phyloP scores from a whole-genome alignment of 2,329 filamentous ascomycete genomes.

The Nemania bipapillata region DNA sequence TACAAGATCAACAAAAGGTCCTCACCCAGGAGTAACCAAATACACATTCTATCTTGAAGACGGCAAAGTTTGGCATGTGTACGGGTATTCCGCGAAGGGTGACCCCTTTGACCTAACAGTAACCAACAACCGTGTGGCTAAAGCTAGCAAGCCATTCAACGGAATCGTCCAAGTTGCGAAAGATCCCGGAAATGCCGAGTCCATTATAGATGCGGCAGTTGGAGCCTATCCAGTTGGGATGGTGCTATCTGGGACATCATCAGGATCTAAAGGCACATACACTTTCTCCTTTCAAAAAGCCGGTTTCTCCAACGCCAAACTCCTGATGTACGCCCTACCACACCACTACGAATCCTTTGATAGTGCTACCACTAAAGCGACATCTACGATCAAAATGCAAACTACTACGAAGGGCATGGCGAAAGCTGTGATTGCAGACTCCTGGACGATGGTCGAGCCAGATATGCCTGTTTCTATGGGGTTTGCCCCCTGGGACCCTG shows the following conservation, averaged over 20 bases:
- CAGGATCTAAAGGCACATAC: slow-evolving; percentile 74
- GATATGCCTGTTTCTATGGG: slow-evolving; percentile 77
- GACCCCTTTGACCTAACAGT: slow-evolving; percentile 74
- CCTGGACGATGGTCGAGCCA: slow-evolving; percentile 81
- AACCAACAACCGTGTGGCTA: slow-evolving; percentile 71
- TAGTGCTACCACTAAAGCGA: slow-evolving; percentile 60
- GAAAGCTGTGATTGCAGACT: slow-evolving; percentile 75
- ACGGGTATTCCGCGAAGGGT: slow-evolving; percentile 71
- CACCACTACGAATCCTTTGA: slow-evolving; percentile 86
- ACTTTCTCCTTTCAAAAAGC: slow-evolving; percentile 76
- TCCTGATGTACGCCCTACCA: slow-evolving; percentile 88
- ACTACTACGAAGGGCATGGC: slow-evolving; percentile 88
- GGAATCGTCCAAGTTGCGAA: slow-evolving; percentile 88
- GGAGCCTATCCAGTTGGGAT: slow-evolving; percentile 78
- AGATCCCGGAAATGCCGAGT: slow-evolving; percentile 72
- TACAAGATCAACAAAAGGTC: slow-evolving; percentile 64
- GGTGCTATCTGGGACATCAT: slow-evolving; percentile 70
- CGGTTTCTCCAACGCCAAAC: slow-evolving; percentile 67
- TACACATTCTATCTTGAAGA: slow-evolving; percentile 80
- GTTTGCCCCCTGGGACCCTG: slow-evolving; percentile 80
- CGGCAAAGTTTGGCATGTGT: slow-evolving; percentile 80
- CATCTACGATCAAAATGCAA: slow-evolving; percentile 70
- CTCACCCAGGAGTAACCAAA: slow-evolving; percentile 75
- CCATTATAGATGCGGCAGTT: slow-evolving; percentile 76
- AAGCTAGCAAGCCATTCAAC: slow-evolving; percentile 73